phyloP scores from a whole-genome alignment of 2,329 filamentous ascomycete genomes.

The Torrubiella hemipterigena region DNA sequence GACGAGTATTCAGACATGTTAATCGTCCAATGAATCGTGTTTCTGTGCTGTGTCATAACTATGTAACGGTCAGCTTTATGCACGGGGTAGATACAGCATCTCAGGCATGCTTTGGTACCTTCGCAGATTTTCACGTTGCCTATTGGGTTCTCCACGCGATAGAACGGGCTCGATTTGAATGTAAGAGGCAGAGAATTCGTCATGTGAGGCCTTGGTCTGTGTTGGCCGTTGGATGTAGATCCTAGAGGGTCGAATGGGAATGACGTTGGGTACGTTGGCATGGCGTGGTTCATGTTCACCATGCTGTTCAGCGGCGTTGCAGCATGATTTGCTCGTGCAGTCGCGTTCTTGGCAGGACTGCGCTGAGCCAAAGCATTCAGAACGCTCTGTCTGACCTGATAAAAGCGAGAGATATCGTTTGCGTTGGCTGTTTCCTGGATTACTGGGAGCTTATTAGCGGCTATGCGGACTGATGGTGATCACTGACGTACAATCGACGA shows the following conservation, averaged over 20 bases:
- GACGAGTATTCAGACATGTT: conserved; percentile 37
- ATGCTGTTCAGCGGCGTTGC: too few species aligned
- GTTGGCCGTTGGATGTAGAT: too few species aligned
- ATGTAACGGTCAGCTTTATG: conserved; percentile 18
- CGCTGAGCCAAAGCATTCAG: conserved; percentile 18
- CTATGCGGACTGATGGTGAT: not conserved
- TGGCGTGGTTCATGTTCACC: too few species aligned
- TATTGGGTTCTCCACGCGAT: conserved; percentile 54
- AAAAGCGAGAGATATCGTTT: conserved; percentile 26
- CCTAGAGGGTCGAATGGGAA: too few species aligned
- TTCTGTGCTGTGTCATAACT: conserved; percentile 45
- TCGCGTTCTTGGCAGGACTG: conserved; percentile 12
- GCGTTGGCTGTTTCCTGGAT: conserved; percentile 25
- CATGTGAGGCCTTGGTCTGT: too few species aligned
- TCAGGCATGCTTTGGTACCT: too few species aligned
- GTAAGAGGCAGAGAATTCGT: conserved; percentile 9
- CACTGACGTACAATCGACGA: conserved; percentile 59
- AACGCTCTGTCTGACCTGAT: conserved; percentile 31
- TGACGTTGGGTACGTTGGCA: too few species aligned
- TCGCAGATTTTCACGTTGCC: conserved; percentile 58
- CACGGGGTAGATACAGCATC: conserved; percentile 15
- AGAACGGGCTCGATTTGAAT: conserved; percentile 75
- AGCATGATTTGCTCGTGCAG: conserved; percentile 10
- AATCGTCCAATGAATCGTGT: conserved; percentile 32
- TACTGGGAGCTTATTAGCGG: conserved; percentile 16